These are phyloP conservation scores for Calocybe cyanea DNA, from an alignment of 768 basidiomycete species.

Conservation along the genomic window DNA sequence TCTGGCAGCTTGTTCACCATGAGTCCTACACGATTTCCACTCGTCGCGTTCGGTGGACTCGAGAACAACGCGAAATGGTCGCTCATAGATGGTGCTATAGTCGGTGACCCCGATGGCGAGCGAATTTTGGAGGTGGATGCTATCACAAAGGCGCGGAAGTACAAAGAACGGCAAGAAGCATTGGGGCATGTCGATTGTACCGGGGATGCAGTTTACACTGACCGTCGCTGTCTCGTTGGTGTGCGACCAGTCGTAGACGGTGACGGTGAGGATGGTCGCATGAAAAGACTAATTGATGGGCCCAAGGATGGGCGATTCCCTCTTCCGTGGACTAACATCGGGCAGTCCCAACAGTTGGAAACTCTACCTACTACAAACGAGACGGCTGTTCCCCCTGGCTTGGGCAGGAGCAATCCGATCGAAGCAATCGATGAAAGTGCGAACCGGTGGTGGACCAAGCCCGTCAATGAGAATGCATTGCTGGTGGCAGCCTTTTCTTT, in stretches of 20 bases:
- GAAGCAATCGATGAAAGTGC: background rate
- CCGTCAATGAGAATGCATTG: slow-evolving; percentile 15
- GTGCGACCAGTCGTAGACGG: slow-evolving; percentile 51
- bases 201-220: slow-evolving; percentile 18
- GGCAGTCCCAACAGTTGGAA: slow-evolving; percentile 9
- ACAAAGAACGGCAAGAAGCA: slow-evolving; percentile 15
- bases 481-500: slow-evolving; percentile 22
- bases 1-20: slow-evolving; percentile 80
- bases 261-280: slow-evolving; percentile 39
- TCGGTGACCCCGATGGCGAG: slow-evolving; percentile 21
- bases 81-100: slow-evolving; percentile 23
- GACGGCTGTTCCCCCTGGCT: background rate
- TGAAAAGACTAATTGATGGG: slow-evolving; percentile 57
- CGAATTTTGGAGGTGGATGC: slow-evolving; percentile 39
- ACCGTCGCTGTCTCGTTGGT: slow-evolving; percentile 62
- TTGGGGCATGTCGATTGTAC: slow-evolving; percentile 12
- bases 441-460: slow-evolving; percentile 12
- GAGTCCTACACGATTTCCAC: slow-evolving; percentile 75
- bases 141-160: slow-evolving; percentile 40
- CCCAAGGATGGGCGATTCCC: slow-evolving; percentile 31
- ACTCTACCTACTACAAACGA: slow-evolving; percentile 5
- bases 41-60: slow-evolving; percentile 63
- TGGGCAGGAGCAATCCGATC: background rate
- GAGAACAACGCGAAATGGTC: slow-evolving; percentile 16
- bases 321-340: slow-evolving; percentile 5